These are phyloP conservation scores for Volvariella surrecta DNA, from an alignment of 1,284 basidiomycete species.

Conservation along the genomic window DNA sequence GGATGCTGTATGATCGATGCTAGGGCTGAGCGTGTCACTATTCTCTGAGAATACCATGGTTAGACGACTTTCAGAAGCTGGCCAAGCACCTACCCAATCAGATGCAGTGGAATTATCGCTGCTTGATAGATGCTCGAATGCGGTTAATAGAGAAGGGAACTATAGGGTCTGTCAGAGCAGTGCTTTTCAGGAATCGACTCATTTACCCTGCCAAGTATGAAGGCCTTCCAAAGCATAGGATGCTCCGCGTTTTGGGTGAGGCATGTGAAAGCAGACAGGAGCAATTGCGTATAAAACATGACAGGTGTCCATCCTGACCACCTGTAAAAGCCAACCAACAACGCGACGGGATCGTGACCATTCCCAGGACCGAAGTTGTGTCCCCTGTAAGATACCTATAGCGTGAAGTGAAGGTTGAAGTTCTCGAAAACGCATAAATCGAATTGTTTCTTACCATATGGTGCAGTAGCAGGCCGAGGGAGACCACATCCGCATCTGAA, in stretches of 20 bases:
- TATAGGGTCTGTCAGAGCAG: slow-evolving; percentile 17
- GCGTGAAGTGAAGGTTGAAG: slow-evolving; percentile 7
- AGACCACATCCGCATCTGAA: slow-evolving; percentile 55
- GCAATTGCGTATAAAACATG: slow-evolving; percentile 61
- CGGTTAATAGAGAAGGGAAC: slow-evolving; percentile 51
- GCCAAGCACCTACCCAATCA: slow-evolving; percentile 43
- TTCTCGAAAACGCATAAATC: not conserved
- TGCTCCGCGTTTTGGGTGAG: slow-evolving; percentile 43
- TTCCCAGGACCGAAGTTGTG: slow-evolving; percentile 57
- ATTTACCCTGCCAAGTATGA: slow-evolving; percentile 60
- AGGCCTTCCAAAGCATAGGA: slow-evolving; percentile 51
- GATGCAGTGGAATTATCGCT: slow-evolving; percentile 36
- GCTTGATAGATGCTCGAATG: slow-evolving; percentile 45
- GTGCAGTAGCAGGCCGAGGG: slow-evolving; percentile 51
- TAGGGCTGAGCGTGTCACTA: slow-evolving; percentile 48
- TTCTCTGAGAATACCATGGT: slow-evolving; percentile 28
- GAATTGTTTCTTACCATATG: slow-evolving; percentile 37
- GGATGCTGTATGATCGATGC: slow-evolving; percentile 37
- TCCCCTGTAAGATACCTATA: slow-evolving; percentile 48
- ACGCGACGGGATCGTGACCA: slow-evolving; percentile 39
- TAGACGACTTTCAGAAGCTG: not conserved
- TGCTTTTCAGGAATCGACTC: slow-evolving; percentile 6
- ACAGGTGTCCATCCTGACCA: slow-evolving; percentile 60
- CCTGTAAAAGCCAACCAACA: slow-evolving; percentile 50
- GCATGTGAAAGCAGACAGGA: slow-evolving; percentile 52